Evolutionary conservation across 345 rosid species (phyloP).

Genomic region (Populus simonii): DNA sequence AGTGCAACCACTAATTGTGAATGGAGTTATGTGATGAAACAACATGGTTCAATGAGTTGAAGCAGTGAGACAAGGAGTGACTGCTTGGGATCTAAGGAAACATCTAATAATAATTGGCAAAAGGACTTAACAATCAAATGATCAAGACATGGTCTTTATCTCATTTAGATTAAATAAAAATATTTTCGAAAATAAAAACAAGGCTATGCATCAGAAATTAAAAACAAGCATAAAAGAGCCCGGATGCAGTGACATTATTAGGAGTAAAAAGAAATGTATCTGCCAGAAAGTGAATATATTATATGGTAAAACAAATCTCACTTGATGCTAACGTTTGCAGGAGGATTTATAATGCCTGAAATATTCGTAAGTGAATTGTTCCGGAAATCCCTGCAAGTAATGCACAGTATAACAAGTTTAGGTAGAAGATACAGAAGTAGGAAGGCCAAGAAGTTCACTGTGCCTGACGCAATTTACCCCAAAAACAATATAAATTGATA

Average conservation of each 20-base stretch:
- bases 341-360: slow-evolving; percentile 41
- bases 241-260: background rate
- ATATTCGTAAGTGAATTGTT: slow-evolving; percentile 45
- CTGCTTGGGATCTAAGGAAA: no score
- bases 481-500: background rate
- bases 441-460: background rate
- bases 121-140: no score
- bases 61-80: no score
- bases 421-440: background rate
- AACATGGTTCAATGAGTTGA: no score
- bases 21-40: no score
- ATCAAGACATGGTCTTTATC: no score
- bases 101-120: no score
- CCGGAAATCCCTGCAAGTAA: slow-evolving; percentile 47
- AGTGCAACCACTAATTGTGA: no score
- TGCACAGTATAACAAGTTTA: background rate
- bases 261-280: background rate
- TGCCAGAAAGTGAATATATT: background rate
- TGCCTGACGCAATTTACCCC: background rate
- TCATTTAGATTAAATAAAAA: no score
- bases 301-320: slow-evolving; percentile 13
- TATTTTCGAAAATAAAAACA: background rate
- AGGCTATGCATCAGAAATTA: background rate
- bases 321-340: slow-evolving; percentile 50
- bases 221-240: background rate